These are phyloP conservation scores for Stevia rebaudiana DNA, from an alignment of 140 eudicot genomes.

Conservation along the genomic window DNA sequence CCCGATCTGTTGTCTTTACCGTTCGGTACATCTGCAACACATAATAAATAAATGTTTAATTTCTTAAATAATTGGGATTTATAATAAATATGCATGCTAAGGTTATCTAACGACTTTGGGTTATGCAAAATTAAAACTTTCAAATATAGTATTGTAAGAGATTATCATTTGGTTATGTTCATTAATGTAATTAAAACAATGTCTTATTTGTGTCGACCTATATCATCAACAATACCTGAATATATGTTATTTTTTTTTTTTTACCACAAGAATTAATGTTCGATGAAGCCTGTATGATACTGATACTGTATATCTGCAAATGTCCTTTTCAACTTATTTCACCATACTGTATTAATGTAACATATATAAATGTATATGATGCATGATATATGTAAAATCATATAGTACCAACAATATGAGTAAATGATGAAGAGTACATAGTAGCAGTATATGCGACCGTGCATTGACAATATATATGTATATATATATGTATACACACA, in stretches of 20 bases:
- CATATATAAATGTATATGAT: conserved; percentile 17
- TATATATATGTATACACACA: background rate
- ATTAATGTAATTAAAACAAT: background rate
- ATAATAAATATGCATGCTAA: background rate
- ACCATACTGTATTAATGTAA: conserved; percentile 5
- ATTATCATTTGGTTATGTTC: background rate
- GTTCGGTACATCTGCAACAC: conserved; percentile 86
- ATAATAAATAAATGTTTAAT: conserved; percentile 4
- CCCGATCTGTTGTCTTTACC: conserved; percentile 87
- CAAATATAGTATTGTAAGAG: background rate
- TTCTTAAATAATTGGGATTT: background rate
- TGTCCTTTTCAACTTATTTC: conserved; percentile 6
- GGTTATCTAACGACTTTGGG: background rate
- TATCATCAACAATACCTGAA: background rate
- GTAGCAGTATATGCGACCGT: conserved; percentile 17
- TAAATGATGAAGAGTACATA: conserved; percentile 32
- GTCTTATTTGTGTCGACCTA: too few species aligned
- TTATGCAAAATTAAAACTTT: background rate
- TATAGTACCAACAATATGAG: conserved; percentile 30
- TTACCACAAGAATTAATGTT: background rate
- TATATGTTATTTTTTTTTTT: background rate
- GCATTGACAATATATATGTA: conserved; percentile 25
- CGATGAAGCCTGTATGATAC: conserved; percentile 2
- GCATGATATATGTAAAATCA: conserved; percentile 24
- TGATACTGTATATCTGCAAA: background rate